A percentile compares a stretch with the other conserved stretches of the same genome.
phyloP scores from a whole-genome alignment of 108 stramenopile species.

The Tribonema minus region DNA sequence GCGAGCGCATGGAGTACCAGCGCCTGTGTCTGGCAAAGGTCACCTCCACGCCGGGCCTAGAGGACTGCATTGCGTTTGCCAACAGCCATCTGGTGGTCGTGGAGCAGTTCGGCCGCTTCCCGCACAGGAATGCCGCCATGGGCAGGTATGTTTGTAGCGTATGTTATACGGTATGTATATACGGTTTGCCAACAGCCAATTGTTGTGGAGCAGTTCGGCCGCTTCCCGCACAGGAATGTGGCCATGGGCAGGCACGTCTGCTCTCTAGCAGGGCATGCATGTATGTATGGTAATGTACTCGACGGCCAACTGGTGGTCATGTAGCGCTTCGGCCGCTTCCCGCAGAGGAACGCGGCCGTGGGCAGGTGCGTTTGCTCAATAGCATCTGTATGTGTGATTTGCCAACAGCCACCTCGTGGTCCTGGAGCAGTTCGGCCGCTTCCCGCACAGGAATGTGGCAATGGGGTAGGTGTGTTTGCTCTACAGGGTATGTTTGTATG shows the following conservation, averaged over 20 bases:
- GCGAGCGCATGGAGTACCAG: slow-evolving; percentile 24
- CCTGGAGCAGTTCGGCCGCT: neutral
- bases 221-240: slow-evolving; percentile 23
- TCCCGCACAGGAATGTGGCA: slow-evolving; percentile 16
- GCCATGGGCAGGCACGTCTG: slow-evolving; percentile 3
- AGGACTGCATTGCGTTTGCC: neutral
- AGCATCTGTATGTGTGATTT: neutral
- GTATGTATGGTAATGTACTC: too few relatives aligned
- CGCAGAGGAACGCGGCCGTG: slow-evolving; percentile 17
- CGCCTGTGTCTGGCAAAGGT: neutral
- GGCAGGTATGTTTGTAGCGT: neutral
- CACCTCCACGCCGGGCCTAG: neutral
- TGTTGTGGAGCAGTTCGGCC: neutral
- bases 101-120: neutral
- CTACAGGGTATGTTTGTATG: too few relatives aligned
- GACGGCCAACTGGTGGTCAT: neutral
- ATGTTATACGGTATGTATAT: too few relatives aligned
- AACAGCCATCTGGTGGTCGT: neutral
- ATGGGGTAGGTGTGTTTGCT: too few relatives aligned
- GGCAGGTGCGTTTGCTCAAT: neutral
- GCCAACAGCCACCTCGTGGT: neutral
- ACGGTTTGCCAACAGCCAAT: neutral
- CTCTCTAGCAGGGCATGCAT: too few relatives aligned
- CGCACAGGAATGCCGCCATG: slow-evolving; percentile 20
- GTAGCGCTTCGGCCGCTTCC: neutral